These are phyloP conservation scores for Cucurbita moschata DNA, from an alignment of 306 rosid species.

Conservation along the genomic window DNA sequence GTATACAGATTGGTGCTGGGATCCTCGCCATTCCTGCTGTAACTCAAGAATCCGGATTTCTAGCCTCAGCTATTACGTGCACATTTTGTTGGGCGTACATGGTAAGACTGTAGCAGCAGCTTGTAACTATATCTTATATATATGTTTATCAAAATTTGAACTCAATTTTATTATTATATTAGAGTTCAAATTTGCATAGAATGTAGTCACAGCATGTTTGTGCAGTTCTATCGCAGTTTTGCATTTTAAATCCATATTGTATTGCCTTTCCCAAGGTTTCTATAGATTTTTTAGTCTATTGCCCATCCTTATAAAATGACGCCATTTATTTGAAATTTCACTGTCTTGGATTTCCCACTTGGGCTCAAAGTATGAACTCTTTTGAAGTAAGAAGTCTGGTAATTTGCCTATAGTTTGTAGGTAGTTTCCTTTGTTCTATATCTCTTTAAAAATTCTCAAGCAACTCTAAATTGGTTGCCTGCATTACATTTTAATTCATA, in stretches of 20 bases:
- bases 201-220: not conserved
- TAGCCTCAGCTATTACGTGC: constrained; percentile 58
- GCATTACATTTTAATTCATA: not conserved
- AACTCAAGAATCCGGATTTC: constrained; percentile 67
- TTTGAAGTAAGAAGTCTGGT: not conserved
- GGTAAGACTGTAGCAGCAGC: constrained; percentile 22
- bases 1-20: constrained; percentile 56
- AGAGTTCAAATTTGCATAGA: not conserved
- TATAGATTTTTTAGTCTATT: not conserved
- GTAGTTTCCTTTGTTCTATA: not conserved
- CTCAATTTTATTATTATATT: not conserved
- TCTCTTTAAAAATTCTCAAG: not conserved
- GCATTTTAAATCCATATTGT: not conserved
- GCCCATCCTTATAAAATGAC: not conserved
- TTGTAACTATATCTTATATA: not conserved
- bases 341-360: not conserved
- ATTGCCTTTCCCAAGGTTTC: not conserved
- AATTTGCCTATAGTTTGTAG: not conserved
- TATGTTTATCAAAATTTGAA: not conserved
- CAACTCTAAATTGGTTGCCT: not conserved
- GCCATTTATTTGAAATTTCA: not conserved
- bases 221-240: not conserved
- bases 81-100: constrained; percentile 51
- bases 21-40: constrained; percentile 75
- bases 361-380: not conserved